Conservation (phyloP, 1,284 basidiomycete genomes). For the Schizopora paradoxa region DNA sequence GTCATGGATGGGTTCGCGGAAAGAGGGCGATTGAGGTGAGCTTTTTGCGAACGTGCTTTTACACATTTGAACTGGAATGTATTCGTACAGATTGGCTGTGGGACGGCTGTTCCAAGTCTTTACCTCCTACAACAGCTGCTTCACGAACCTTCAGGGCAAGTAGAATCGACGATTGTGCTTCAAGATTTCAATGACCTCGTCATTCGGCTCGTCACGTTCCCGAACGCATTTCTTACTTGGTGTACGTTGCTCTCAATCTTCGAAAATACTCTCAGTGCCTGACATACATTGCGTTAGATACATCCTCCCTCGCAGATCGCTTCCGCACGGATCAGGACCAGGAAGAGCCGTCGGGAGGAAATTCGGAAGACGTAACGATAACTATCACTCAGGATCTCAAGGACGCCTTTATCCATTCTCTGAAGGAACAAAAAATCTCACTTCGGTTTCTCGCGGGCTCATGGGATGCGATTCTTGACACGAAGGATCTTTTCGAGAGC, state of each 20-base stretch:
- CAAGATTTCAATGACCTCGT: constrained; percentile 94
- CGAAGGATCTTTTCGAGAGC: constrained; percentile 9
- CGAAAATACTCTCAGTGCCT: constrained; percentile 1
- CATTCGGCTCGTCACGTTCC: constrained; percentile 78
- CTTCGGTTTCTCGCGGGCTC: constrained; percentile 79
- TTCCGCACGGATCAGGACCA: constrained; percentile 34
- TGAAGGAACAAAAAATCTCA: constrained; percentile 49
- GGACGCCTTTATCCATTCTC: constrained; percentile 55
- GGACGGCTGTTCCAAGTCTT: constrained; percentile 82
- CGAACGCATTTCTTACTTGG: constrained; percentile 86
- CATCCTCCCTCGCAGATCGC: constrained; percentile 43
- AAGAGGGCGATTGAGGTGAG: constrained; percentile 61
- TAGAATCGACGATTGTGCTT: constrained; percentile 61
- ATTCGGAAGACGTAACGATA: constrained; percentile 44
- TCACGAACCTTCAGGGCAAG: constrained; percentile 22
- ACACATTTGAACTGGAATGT: neutral
- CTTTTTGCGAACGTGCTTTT: constrained; percentile 9
- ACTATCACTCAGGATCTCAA: constrained; percentile 60
- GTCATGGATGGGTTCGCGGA: constrained; percentile 29
- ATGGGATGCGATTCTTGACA: constrained; percentile 59
- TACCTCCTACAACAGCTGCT: constrained; percentile 69
- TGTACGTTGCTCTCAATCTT: constrained; percentile 44
- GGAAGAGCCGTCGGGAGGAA: constrained; percentile 24
- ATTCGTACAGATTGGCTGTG: constrained; percentile 77
- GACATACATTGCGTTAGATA: constrained; percentile 30